Evolutionary conservation across 352 stramenopile genomes (phyloP), one percentile per base, ranked within the genome.

Genomic region (Globisporangium rhizosaccharum): DNA sequence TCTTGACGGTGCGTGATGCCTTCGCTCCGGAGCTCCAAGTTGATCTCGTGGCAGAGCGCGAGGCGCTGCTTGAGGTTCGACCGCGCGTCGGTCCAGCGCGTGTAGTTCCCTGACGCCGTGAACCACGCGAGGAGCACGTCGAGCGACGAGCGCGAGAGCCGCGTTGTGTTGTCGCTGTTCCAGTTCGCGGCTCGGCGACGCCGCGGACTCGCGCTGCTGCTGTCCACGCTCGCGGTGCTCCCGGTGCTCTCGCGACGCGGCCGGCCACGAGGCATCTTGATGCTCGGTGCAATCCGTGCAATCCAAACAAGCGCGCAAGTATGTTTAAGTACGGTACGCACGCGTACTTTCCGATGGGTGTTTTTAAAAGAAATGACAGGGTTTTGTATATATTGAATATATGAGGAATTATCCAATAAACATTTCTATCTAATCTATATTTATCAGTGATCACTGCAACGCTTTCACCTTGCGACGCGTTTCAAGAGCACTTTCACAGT

Each of bases 41-140:
- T 59, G 18, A 67, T 44, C 44, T 67, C 59, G 28, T 45, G 44
- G 17, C 59, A 66, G n/a, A 66, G 53, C 26, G 2, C 10, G 3
- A 52, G n/a, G 10, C 59, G 59, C 12, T 37, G 9, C 17, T 56
- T 11, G 15, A 26, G 50, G n/a, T 20, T 14, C 41, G 14, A 7
- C 17, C 37, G 61, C 55, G 53, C 30, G 5, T 49, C 41, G 18
- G 37, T 23, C 55, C 72, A 71, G 42, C 61, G 67, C 42, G 58
- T 51, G 46, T 69, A 78, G 59, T 72, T 73, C n/a, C 68, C 65
- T 12, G 58, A 47, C 9, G 59, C 57, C 28, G 45, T 51, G 18
- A 81, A 52, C 67, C 70, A 81, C 59, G n/a, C 44, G 15, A 76
- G 39, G 51, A 81, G 33, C 18, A 81, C 50, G 18, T 77, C 64